Conservation (phyloP, 495 filamentous ascomycete genomes). For the Daldinia childiae region DNA sequence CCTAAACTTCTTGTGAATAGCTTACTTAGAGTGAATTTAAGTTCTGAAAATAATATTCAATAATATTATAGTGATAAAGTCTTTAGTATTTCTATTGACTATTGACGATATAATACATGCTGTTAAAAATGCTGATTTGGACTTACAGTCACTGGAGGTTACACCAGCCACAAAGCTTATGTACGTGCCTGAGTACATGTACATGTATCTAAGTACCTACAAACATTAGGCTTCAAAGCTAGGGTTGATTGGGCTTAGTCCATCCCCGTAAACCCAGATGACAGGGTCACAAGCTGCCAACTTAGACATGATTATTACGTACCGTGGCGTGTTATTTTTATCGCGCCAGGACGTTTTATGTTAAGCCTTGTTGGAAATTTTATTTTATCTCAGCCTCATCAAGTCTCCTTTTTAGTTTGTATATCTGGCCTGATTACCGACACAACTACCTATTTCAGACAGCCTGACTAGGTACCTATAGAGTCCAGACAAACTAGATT, state of each 20-base stretch:
- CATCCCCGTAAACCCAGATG: conserved; percentile 1
- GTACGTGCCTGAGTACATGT: too few species aligned
- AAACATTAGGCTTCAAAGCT: conserved; percentile 13
- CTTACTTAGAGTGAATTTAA: too few species aligned
- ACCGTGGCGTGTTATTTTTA: conserved; percentile 13
- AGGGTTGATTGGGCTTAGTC: conserved; percentile 12
- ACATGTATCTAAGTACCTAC: background rate
- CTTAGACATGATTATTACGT: conserved; percentile 11
- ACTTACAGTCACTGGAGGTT: background rate
- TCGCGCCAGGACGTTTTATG: conserved; percentile 28
- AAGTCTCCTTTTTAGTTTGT: background rate
- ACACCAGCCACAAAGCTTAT: background rate
- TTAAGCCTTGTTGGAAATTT: background rate
- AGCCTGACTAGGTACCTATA: background rate
- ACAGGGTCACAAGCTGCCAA: conserved; percentile 25
- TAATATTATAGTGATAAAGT: background rate
- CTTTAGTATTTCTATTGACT: too few species aligned
- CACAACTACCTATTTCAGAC: background rate
- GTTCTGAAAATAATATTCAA: background rate
- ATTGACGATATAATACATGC: too few species aligned
- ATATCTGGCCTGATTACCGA: conserved; percentile 9
- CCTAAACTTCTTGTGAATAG: background rate
- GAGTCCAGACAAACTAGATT: background rate
- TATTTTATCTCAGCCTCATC: conserved; percentile 25
- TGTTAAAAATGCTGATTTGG: background rate